Evolutionary conservation across 176 grass and related monocot species (phyloP).

Genomic region (Oryza glaberrima): DNA sequence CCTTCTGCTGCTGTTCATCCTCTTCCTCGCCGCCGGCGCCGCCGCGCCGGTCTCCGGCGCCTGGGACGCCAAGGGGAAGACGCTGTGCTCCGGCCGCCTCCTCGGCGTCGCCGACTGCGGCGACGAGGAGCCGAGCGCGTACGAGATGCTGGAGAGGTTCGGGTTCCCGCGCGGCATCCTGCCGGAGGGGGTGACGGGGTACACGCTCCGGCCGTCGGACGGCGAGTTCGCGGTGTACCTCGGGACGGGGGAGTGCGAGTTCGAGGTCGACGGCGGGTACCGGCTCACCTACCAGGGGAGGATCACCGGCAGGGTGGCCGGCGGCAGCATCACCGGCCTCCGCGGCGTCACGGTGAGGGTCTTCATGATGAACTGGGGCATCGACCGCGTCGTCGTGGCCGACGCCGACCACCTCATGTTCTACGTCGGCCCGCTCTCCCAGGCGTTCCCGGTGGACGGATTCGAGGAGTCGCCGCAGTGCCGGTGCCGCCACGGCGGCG

Average conservation of each 20-base stretch:
- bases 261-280: conserved; percentile 54
- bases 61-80: background rate
- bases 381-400: conserved; percentile 48
- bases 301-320: conserved; percentile 47
- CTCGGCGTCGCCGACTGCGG: background rate
- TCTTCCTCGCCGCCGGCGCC: background rate
- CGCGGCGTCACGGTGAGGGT: conserved; percentile 57
- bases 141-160: conserved; percentile 68
- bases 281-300: conserved; percentile 47
- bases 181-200: conserved; percentile 55
- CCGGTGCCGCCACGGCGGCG: conserved; percentile 11
- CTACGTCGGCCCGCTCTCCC: conserved; percentile 64
- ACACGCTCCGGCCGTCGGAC: conserved; percentile 41
- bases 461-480: conserved; percentile 58
- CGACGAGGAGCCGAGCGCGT: conserved; percentile 44
- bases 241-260: conserved; percentile 50
- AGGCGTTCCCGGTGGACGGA: conserved; percentile 45
- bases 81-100: background rate
- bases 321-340: conserved; percentile 43
- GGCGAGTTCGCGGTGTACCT: conserved; percentile 60
- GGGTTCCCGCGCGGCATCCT: conserved; percentile 68
- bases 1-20: background rate
- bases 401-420: conserved; percentile 50
- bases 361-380: conserved; percentile 51
- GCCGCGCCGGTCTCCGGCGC: background rate